These are phyloP conservation scores for Boletus huronensis DNA, from an alignment of 768 basidiomycete genomes.

Conservation along the genomic window DNA sequence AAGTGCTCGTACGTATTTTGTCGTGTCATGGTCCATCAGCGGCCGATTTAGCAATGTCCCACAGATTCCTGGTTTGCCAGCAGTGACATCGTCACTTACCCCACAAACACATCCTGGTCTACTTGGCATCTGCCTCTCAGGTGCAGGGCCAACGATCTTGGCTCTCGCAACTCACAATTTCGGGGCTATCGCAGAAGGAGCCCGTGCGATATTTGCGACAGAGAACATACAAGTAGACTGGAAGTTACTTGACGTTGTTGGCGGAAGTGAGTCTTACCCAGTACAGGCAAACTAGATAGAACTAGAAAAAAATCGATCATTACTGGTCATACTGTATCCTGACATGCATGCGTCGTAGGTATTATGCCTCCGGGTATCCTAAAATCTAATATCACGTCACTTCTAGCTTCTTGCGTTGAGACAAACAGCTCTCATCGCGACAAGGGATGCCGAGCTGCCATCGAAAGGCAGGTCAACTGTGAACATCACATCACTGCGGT, in stretches of 20 bases:
- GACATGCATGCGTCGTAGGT: constrained; percentile 21
- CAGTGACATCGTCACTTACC: constrained; percentile 86
- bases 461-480: constrained; percentile 84
- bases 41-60: not conserved
- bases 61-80: constrained; percentile 93
- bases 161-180: constrained; percentile 87
- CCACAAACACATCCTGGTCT: constrained; percentile 90
- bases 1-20: constrained; percentile 59
- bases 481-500: constrained; percentile 88
- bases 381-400: constrained; percentile 3
- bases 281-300: constrained; percentile 13
- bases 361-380: constrained; percentile 27
- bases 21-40: not conserved
- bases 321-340: constrained; percentile 17
- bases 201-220: constrained; percentile 65
- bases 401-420: constrained; percentile 72
- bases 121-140: constrained; percentile 95
- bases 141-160: constrained; percentile 95
- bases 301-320: constrained; percentile 12
- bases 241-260: constrained; percentile 74
- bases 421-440: constrained; percentile 87
- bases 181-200: constrained; percentile 81
- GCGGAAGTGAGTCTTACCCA: constrained; percentile 34
- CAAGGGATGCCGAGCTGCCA: constrained; percentile 58
- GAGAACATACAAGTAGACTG: constrained; percentile 83